Base-by-base conservation (phyloP, 352 stramenopile genomes). In the Phytophthora boehmeriae region DNA sequence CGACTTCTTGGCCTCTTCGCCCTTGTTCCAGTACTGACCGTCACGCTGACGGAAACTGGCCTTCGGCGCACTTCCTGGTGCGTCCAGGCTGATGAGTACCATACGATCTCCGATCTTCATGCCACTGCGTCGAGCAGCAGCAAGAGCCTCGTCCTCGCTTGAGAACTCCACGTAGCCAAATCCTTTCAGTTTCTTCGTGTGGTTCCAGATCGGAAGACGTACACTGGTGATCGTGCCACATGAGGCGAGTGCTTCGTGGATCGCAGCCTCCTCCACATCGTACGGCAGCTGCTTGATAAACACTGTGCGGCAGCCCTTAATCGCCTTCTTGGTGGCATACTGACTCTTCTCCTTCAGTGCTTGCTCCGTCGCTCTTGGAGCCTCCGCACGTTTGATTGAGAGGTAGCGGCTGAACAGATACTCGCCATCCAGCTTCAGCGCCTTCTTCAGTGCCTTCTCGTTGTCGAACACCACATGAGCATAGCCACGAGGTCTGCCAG, bases 231-330 rank as follows among this genome's bases (percentile, higher is more conserved):
- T 95, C 17, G 83, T 92, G 10, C 95, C 96, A 54, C 90, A 98
- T 23, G 55, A 80, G 44, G 62, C 78, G 46, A 99, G 94, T 1
- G 83, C 85, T 44, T 93, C 66, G 13, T 77, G 67, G 8, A 99
- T 84, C 10, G 88, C 75, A 22, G 88, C 70, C 44, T 97, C 91
- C 48, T 94, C 86, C 2, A 92, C 80, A 17, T 95, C 78, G 69
- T 99, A 99, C 1, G 95, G 93, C 22, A 99, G 73, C 67, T 99
- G 98, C 57, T 97, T 95, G 22, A 98, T 92, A 71, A 97, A 98
- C 2, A 99, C 76, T 10, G 86, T 98, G 32, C 85, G 83, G 68
- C 96, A 99, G 49, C 84, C 84, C 38, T 89, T 90, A 34, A 91
- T 63, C 5, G 66, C 66, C 50, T 90, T 92, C 61, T 89, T 89